phyloP scores from a whole-genome alignment of 805 yeast species.

The Kuraishia capsulata region DNA sequence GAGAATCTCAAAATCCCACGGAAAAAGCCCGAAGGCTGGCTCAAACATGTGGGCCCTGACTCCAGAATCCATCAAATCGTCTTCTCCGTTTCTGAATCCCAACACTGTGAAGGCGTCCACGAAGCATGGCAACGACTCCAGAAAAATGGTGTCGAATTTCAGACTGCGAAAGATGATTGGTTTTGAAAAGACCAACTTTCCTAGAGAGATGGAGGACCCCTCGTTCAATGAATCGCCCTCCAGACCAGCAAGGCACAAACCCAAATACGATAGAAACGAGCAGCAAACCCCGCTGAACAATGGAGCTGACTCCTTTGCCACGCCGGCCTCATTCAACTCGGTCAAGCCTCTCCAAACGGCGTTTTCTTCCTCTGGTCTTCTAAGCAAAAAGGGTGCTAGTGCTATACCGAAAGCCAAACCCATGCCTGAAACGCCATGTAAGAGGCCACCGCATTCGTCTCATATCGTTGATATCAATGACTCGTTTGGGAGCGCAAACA shows the following conservation, averaged over 20 bases:
- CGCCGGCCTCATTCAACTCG: constrained; percentile 53
- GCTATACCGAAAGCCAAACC: constrained; percentile 11
- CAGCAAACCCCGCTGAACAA: background rate
- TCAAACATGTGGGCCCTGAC: constrained; percentile 3
- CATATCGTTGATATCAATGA: constrained; percentile 17
- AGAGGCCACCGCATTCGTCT: constrained; percentile 26
- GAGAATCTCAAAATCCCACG: too few species aligned
- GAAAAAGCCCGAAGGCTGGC: background rate
- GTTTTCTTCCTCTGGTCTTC: constrained; percentile 64
- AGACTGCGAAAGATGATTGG: constrained; percentile 4
- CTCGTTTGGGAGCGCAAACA: constrained; percentile 10
- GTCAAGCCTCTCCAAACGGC: constrained; percentile 85
- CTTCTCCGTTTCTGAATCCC: constrained; percentile 17
- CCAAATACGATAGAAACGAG: constrained; percentile 7
- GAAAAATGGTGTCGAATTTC: constrained; percentile 1
- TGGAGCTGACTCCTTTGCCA: constrained; percentile 19
- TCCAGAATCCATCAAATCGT: constrained; percentile 8
- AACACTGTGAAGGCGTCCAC: constrained; percentile 9
- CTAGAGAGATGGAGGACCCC: constrained; percentile 10
- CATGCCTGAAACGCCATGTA: constrained; percentile 62
- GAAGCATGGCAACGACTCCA: background rate
- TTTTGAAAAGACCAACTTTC: constrained; percentile 11
- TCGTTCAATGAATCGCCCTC: constrained; percentile 20
- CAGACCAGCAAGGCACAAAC: constrained; percentile 20
- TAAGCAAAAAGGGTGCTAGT: constrained; percentile 43